Conservation (phyloP, 148 eudicot genomes). For the Fagopyrum tataricum region DNA sequence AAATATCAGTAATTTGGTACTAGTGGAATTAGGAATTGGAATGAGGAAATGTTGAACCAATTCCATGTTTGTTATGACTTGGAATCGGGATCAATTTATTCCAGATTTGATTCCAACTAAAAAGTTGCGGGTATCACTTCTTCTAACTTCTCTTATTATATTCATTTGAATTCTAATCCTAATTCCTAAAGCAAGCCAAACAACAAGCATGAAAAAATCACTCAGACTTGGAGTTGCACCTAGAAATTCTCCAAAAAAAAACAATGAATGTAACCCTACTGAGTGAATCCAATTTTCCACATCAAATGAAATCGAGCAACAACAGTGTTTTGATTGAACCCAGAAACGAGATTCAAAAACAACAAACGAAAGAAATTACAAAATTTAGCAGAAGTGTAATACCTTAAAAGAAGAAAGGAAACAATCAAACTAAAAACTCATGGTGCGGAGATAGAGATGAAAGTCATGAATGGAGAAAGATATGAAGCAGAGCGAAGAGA, state of each 20-base stretch:
- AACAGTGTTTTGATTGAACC: background rate
- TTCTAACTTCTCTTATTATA: too few species aligned
- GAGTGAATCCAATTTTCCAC: background rate
- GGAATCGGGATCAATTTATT: too few species aligned
- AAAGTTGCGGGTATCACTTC: too few species aligned
- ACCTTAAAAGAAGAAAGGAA: background rate
- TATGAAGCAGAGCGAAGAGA: slow-evolving; percentile 1
- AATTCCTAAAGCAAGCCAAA: too few species aligned
- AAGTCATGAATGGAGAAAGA: background rate
- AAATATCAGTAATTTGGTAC: too few species aligned
- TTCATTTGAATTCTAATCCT: too few species aligned
- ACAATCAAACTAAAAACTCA: background rate
- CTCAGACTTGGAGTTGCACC: too few species aligned
- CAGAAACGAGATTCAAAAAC: background rate
- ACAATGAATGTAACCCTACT: background rate
- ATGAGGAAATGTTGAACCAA: too few species aligned
- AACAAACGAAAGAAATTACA: background rate
- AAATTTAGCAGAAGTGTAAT: background rate
- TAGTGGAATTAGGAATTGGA: too few species aligned
- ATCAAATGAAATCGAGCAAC: background rate
- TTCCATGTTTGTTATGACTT: too few species aligned
- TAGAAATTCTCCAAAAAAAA: background rate
- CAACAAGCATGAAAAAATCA: too few species aligned
- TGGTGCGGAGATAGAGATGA: background rate
- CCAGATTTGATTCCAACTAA: too few species aligned